Conservation (phyloP, 1,139 yeast genomes). For the Casaregolazyma suthepensis region DNA sequence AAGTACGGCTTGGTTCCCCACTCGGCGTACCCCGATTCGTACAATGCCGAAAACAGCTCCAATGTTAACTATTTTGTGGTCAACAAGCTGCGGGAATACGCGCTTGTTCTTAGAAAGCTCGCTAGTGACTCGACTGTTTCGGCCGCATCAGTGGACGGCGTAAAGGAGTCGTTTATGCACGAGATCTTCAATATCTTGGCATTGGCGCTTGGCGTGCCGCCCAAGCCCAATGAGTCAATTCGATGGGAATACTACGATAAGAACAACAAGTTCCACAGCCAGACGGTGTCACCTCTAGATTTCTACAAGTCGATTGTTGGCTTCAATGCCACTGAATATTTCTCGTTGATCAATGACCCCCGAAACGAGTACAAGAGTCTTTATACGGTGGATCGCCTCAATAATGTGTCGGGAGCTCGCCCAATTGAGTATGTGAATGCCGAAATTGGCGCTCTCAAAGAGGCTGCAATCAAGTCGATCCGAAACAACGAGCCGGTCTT, state of each 20-base stretch:
- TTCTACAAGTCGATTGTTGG: slow-evolving; percentile 45
- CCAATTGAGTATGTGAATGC: slow-evolving; percentile 59
- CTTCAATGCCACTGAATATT: slow-evolving; percentile 44
- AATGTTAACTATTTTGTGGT: slow-evolving; percentile 48
- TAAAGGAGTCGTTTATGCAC: slow-evolving; percentile 46
- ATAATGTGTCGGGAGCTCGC: slow-evolving; percentile 56
- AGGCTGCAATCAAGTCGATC: slow-evolving; percentile 52
- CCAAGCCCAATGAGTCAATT: slow-evolving; percentile 48
- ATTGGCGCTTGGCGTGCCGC: slow-evolving; percentile 56
- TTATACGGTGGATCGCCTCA: slow-evolving; percentile 58
- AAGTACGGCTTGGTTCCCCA: slow-evolving; percentile 62
- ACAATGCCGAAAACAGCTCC: slow-evolving; percentile 46
- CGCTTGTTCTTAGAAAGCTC: slow-evolving; percentile 45
- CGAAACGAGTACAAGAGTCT: slow-evolving; percentile 47
- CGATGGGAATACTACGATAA: slow-evolving; percentile 59
- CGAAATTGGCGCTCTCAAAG: slow-evolving; percentile 43
- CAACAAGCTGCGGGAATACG: slow-evolving; percentile 57
- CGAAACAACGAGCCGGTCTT: slow-evolving; percentile 59
- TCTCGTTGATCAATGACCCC: slow-evolving; percentile 60
- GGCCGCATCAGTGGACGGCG: slow-evolving; percentile 29
- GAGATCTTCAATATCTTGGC: slow-evolving; percentile 50
- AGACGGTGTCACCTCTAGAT: slow-evolving; percentile 46
- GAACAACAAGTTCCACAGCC: slow-evolving; percentile 43
- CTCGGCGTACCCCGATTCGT: slow-evolving; percentile 54
- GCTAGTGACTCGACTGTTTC: slow-evolving; percentile 23